Evolutionary conservation across 1,139 yeast species (phyloP).

Genomic region (Taphrina deformans): DNA sequence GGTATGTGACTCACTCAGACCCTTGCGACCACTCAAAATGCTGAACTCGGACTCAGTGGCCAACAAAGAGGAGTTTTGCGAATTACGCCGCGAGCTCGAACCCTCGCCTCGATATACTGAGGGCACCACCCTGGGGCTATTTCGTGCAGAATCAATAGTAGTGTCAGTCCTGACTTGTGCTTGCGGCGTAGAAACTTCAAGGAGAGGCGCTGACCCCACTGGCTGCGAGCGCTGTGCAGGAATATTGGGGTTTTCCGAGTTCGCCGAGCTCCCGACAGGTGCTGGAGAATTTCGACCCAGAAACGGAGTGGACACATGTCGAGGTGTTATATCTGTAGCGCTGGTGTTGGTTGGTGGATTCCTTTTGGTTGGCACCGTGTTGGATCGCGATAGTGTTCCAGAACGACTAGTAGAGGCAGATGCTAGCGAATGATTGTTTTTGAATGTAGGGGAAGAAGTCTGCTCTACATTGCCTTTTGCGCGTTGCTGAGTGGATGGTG

Average conservation of each 20-base stretch:
- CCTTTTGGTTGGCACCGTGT: conserved; percentile 25
- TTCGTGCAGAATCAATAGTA: background rate
- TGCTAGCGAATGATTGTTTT: background rate
- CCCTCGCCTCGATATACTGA: background rate
- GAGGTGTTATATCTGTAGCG: background rate
- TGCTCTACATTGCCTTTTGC: background rate
- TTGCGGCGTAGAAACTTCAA: background rate
- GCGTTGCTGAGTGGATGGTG: background rate
- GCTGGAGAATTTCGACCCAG: background rate
- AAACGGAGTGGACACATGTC: conserved; percentile 15
- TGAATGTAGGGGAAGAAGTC: background rate
- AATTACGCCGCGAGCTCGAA: conserved; percentile 12
- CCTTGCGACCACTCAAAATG: conserved; percentile 6
- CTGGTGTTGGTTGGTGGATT: background rate
- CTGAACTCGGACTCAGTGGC: conserved; percentile 19
- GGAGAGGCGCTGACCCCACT: background rate
- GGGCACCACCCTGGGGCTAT: background rate
- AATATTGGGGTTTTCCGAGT: background rate
- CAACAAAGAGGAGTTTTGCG: conserved; percentile 10
- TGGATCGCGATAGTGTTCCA: conserved; percentile 20
- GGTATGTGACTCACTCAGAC: background rate
- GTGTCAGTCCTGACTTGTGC: background rate
- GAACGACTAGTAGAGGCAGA: background rate
- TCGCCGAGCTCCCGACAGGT: background rate
- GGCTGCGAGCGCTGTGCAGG: background rate